Conservation (phyloP, 2,329 filamentous ascomycete species). For the Cryphonectria carpinicola region DNA sequence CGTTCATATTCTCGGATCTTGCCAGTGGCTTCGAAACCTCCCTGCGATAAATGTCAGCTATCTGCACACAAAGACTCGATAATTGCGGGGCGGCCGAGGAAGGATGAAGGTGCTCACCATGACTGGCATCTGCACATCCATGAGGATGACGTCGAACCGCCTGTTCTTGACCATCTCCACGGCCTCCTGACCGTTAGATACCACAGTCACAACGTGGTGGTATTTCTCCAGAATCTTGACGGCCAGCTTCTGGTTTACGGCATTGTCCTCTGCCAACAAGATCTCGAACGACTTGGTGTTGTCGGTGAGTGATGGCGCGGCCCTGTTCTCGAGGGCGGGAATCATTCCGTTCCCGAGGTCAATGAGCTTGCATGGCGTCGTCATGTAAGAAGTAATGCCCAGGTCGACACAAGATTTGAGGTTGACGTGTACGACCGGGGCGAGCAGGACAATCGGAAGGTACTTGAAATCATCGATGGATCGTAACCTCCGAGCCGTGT, state of each 20-base stretch:
- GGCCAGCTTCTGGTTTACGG: slow-evolving; percentile 93
- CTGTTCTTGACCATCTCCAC: slow-evolving; percentile 90
- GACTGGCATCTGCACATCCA: slow-evolving; percentile 99
- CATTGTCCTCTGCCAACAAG: slow-evolving; percentile 92
- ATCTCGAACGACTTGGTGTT: slow-evolving; percentile 97
- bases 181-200: slow-evolving; percentile 92
- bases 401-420: slow-evolving; percentile 92
- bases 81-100: slow-evolving; percentile 11
- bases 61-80: not conserved
- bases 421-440: slow-evolving; percentile 85
- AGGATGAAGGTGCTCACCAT: slow-evolving; percentile 66
- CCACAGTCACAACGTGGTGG: slow-evolving; percentile 88
- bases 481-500: slow-evolving; percentile 82
- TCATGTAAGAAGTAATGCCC: slow-evolving; percentile 99
- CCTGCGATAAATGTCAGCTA: slow-evolving; percentile 56
- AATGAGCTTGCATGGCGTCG: slow-evolving; percentile 89
- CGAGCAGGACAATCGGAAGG: slow-evolving; percentile 90
- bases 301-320: slow-evolving; percentile 87
- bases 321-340: slow-evolving; percentile 89
- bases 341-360: slow-evolving; percentile 96
- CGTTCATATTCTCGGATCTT: slow-evolving; percentile 97
- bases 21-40: slow-evolving; percentile 94
- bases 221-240: slow-evolving; percentile 98
- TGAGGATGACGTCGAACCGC: slow-evolving; percentile 94
- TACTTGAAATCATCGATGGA: slow-evolving; percentile 97